Percentiles rank a stretch among this genome's conserved stretches.
phyloP scores from a whole-genome alignment of 495 filamentous ascomycete species.

The Hypoxylon intermedium region DNA sequence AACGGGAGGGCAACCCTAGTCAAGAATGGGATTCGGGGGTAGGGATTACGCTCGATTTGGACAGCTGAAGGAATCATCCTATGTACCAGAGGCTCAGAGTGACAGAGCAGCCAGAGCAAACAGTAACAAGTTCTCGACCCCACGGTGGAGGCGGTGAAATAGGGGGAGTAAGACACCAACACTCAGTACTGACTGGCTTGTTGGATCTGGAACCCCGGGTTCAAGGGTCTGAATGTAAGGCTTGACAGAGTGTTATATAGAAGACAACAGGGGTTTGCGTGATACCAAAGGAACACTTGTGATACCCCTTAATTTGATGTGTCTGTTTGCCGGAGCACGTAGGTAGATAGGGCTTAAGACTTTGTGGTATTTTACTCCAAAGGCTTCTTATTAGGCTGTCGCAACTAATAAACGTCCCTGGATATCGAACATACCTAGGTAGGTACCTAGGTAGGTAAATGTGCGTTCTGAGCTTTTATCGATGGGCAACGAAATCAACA shows the following conservation, averaged over 20 bases:
- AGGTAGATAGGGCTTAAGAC: too few species aligned
- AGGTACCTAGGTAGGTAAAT: too few species aligned
- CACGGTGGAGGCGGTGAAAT: background rate
- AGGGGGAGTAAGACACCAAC: background rate
- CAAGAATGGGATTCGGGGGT: background rate
- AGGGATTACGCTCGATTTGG: background rate
- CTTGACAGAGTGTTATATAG: background rate
- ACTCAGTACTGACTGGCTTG: background rate
- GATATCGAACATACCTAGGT: too few species aligned
- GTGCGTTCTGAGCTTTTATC: too few species aligned
- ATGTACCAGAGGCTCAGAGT: too few species aligned
- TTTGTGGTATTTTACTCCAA: too few species aligned
- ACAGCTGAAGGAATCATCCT: background rate
- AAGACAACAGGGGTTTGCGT: background rate
- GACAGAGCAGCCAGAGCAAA: too few species aligned
- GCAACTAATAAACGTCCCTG: too few species aligned
- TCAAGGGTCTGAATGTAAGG: background rate
- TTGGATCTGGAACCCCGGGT: background rate
- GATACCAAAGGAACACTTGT: background rate
- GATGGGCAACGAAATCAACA: too few species aligned
- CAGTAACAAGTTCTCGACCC: background rate
- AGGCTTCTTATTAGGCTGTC: too few species aligned
- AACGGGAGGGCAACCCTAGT: conserved; percentile 2
- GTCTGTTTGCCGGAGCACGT: too few species aligned
- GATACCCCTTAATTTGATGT: background rate